Conservation (phyloP, 768 basidiomycete species). For the Mycena maculata region DNA sequence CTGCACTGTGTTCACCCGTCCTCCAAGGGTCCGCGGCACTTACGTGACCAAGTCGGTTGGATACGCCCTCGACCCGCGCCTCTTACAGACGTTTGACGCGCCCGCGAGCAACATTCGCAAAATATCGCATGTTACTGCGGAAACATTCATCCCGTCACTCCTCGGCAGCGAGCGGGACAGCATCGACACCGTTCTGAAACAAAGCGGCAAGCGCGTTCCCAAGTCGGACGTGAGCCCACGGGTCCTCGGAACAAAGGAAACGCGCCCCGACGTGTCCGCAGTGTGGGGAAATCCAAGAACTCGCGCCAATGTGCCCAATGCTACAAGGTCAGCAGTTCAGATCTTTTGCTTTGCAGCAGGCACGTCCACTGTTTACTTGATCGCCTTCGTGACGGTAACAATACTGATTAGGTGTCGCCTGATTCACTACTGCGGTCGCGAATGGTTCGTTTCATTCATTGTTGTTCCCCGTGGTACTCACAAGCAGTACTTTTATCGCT, state of each 20-base stretch:
- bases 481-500: background rate
- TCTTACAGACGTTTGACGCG: slow-evolving; percentile 22
- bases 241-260: slow-evolving; percentile 36
- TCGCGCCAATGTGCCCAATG: slow-evolving; percentile 38
- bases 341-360: slow-evolving; percentile 21
- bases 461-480: background rate
- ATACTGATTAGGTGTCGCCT: slow-evolving; percentile 28
- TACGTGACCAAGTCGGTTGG: slow-evolving; percentile 38
- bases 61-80: slow-evolving; percentile 24
- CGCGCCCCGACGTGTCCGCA: slow-evolving; percentile 28
- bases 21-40: slow-evolving; percentile 37
- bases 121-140: slow-evolving; percentile 38
- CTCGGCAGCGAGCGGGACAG: slow-evolving; percentile 41
- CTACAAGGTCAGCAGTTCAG: slow-evolving; percentile 24
- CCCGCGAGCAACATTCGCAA: slow-evolving; percentile 7
- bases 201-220: slow-evolving; percentile 18
- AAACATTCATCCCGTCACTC: slow-evolving; percentile 41
- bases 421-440: slow-evolving; percentile 37
- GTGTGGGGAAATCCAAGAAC: slow-evolving; percentile 36
- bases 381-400: slow-evolving; percentile 10
- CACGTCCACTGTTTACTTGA: background rate
- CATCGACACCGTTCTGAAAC: slow-evolving; percentile 41
- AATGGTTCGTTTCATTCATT: slow-evolving; percentile 35
- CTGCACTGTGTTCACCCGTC: no score
- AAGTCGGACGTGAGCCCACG: slow-evolving; percentile 27